These are phyloP conservation scores for Centella asiatica DNA, from an alignment of 129 eudicot genomes.

Conservation along the genomic window DNA sequence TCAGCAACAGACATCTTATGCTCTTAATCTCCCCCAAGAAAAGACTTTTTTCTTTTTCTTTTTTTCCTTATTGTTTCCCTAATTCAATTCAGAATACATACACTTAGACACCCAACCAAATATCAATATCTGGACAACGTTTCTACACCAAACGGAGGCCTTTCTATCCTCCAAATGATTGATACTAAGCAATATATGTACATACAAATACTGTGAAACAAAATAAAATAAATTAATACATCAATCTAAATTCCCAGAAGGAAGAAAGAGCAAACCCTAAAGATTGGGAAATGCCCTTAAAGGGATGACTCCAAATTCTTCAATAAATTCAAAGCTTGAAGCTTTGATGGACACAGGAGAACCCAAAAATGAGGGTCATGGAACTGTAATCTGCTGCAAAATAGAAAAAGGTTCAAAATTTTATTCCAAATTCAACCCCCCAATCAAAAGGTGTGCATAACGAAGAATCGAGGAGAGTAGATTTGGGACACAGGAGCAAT, in stretches of 20 bases:
- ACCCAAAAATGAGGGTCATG: background rate
- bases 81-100: constrained; percentile 11
- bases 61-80: background rate
- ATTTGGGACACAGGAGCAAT: background rate
- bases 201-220: background rate
- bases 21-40: constrained; percentile 6
- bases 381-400: background rate
- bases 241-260: background rate
- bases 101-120: constrained; percentile 4
- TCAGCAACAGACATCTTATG: constrained; percentile 58
- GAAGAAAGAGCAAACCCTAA: constrained; percentile 32
- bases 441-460: background rate
- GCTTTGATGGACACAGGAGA: background rate
- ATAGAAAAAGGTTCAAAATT: background rate
- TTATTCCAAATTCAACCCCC: background rate
- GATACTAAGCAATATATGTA: constrained; percentile 5
- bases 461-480: background rate
- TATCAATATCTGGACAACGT: background rate
- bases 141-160: too few relatives aligned
- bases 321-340: constrained; percentile 14
- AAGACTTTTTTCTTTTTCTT: background rate
- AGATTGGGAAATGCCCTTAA: constrained; percentile 27
- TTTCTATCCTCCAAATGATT: too few relatives aligned
- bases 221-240: background rate
- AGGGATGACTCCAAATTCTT: constrained; percentile 11